Percentiles rank a stretch among this genome's conserved stretches.
Conservation (phyloP, 2,329 filamentous ascomycete genomes). For the Nothophoma quercina region DNA sequence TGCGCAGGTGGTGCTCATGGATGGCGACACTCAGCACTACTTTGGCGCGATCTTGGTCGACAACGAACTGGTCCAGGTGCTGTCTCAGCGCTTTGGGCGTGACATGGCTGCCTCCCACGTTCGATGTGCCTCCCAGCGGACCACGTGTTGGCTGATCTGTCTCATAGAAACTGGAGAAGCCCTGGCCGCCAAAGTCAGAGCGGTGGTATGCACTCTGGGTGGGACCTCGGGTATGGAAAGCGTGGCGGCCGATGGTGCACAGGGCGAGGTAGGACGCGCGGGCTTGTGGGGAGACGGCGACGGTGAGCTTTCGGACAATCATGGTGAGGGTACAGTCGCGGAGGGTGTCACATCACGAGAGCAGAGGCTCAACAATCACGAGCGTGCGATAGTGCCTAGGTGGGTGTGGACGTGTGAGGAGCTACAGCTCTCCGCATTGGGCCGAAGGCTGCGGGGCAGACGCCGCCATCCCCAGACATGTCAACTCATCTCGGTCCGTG, state of each 20-base stretch:
- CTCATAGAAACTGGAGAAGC: slow-evolving; percentile 70
- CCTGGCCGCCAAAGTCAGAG: slow-evolving; percentile 69
- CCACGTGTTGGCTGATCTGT: slow-evolving; percentile 67
- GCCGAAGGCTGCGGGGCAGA: slow-evolving; percentile 21
- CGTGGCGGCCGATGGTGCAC: slow-evolving; percentile 39
- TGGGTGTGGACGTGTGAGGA: slow-evolving; percentile 21
- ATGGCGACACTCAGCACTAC: slow-evolving; percentile 92
- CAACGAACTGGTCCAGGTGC: slow-evolving; percentile 93
- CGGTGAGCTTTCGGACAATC: slow-evolving; percentile 32
- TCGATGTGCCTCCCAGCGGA: slow-evolving; percentile 66
- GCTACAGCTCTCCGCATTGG: slow-evolving; percentile 35
- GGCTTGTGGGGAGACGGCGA: slow-evolving; percentile 49
- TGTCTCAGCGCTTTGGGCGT: slow-evolving; percentile 78
- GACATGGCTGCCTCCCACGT: slow-evolving; percentile 64
- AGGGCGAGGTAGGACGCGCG: slow-evolving; percentile 51
- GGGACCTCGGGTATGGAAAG: slow-evolving; percentile 47
- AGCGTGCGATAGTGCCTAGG: slow-evolving; percentile 12
- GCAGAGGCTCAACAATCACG: slow-evolving; percentile 21
- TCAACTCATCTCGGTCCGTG: slow-evolving; percentile 16
- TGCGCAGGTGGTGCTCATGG: slow-evolving; percentile 94
- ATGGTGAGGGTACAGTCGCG: slow-evolving; percentile 26
- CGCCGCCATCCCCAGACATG: slow-evolving; percentile 8
- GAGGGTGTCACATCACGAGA: slow-evolving; percentile 25
- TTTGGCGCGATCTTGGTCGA: slow-evolving; percentile 93
- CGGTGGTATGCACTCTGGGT: slow-evolving; percentile 60